Evolutionary conservation across 306 rosid species (phyloP).

Genomic region (Ammopiptanthus mongolicus): DNA sequence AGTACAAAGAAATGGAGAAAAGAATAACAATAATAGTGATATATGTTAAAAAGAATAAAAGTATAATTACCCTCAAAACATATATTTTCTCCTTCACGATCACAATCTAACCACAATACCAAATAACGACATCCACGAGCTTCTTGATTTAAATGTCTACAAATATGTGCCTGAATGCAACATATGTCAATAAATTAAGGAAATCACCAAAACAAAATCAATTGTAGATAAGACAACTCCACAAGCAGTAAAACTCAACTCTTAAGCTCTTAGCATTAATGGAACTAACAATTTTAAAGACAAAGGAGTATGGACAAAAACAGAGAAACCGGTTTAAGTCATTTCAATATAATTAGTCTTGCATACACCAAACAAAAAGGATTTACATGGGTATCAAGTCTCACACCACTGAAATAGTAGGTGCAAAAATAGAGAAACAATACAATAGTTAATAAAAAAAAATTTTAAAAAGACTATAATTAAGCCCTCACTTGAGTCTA

Average conservation of each 20-base stretch:
- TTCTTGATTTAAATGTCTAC: slow-evolving; percentile 85
- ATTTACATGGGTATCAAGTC: not conserved
- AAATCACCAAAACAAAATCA: slow-evolving; percentile 16
- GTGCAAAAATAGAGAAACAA: slow-evolving; percentile 4
- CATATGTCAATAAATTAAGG: slow-evolving; percentile 14
- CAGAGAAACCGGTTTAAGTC: not conserved
- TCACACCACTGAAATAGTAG: not conserved
- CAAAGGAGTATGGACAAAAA: not conserved
- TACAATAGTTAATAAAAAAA: not conserved
- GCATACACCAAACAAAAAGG: not conserved
- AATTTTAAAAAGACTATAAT: not conserved
- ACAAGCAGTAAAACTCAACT: not conserved
- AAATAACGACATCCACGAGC: slow-evolving; percentile 78
- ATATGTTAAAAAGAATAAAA: not conserved
- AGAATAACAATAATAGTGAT: not conserved
- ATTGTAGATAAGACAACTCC: slow-evolving; percentile 4
- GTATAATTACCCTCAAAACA: slow-evolving; percentile 80
- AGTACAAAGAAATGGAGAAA: slow-evolving; percentile 12
- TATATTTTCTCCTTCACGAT: slow-evolving; percentile 96
- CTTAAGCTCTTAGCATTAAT: not conserved
- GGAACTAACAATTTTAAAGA: slow-evolving; percentile 6
- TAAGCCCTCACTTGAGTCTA: not conserved
- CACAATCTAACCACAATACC: slow-evolving; percentile 97
- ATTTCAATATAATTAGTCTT: not conserved
- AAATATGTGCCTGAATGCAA: slow-evolving; percentile 71